Conservation (phyloP, 176 grass and related monocot genomes). For the Miscanthus lutarioriparius region DNA sequence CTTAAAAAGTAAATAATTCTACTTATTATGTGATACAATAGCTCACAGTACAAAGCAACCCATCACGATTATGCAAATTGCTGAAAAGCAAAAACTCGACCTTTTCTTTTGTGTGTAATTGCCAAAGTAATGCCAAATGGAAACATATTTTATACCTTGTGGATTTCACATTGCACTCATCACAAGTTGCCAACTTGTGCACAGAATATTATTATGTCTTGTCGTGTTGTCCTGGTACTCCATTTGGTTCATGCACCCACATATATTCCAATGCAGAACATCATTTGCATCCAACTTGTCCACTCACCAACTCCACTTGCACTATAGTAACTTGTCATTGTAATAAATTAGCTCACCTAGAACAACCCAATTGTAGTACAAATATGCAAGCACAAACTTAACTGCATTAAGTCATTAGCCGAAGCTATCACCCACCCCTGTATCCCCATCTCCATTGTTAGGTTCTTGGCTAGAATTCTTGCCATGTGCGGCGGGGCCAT, state of each 20-base stretch:
- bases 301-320: constrained; percentile 28
- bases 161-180: neutral
- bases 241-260: constrained; percentile 28
- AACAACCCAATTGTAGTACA: constrained; percentile 25
- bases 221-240: neutral
- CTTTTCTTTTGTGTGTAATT: neutral
- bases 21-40: too few relatives aligned
- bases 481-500: constrained; percentile 32
- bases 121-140: neutral
- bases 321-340: constrained; percentile 1
- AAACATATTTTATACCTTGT: neutral
- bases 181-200: constrained; percentile 21
- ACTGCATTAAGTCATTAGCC: constrained; percentile 13
- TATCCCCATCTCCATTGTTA: constrained; percentile 23
- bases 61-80: too few relatives aligned
- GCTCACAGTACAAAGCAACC: too few relatives aligned
- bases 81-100: neutral
- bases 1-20: neutral
- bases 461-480: neutral
- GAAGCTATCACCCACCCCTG: neutral
- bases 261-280: constrained; percentile 35
- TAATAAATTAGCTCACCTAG: constrained; percentile 14
- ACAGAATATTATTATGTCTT: neutral
- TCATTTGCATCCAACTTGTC: constrained; percentile 28
- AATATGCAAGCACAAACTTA: neutral